Conservation (phyloP, 331 rosid species). For the Stylosanthes scabra region DNA sequence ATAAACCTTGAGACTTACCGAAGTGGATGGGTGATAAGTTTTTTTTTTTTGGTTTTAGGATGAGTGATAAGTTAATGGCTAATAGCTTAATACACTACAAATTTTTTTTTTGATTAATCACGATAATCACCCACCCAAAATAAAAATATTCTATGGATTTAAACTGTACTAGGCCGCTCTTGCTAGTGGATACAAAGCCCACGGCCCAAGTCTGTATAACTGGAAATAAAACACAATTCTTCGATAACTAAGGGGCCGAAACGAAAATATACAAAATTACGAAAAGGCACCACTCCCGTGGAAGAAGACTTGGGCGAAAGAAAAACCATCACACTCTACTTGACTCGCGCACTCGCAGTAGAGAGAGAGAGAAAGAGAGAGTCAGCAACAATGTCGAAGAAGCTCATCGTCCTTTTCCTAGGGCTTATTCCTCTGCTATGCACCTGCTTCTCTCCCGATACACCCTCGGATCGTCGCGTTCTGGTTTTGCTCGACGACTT, state of each 20-base stretch:
- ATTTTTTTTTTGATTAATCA: too few species aligned
- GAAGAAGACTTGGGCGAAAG: conserved; percentile 4
- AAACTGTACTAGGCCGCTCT: too few species aligned
- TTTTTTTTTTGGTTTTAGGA: too few species aligned
- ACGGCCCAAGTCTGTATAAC: background rate
- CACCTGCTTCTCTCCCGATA: conserved; percentile 73
- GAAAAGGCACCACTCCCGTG: background rate
- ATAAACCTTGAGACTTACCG: too few species aligned
- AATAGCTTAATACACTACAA: too few species aligned
- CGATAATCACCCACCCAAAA: too few species aligned
- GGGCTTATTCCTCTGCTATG: conserved; percentile 62
- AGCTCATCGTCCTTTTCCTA: conserved; percentile 53
- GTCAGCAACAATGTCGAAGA: conserved; percentile 71
- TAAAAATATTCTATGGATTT: too few species aligned
- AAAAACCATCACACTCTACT: background rate
- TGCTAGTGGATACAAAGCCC: too few species aligned
- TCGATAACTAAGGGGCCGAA: background rate
- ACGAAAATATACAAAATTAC: background rate
- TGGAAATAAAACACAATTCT: background rate
- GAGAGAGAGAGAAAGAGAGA: background rate
- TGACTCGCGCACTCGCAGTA: conserved; percentile 15
- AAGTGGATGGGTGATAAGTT: too few species aligned
- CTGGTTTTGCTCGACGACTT: conserved; percentile 91
- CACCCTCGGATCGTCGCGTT: conserved; percentile 78
- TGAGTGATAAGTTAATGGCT: too few species aligned